Base-by-base conservation (phyloP, 768 basidiomycete genomes). In the Sporobolomyces roseus region DNA sequence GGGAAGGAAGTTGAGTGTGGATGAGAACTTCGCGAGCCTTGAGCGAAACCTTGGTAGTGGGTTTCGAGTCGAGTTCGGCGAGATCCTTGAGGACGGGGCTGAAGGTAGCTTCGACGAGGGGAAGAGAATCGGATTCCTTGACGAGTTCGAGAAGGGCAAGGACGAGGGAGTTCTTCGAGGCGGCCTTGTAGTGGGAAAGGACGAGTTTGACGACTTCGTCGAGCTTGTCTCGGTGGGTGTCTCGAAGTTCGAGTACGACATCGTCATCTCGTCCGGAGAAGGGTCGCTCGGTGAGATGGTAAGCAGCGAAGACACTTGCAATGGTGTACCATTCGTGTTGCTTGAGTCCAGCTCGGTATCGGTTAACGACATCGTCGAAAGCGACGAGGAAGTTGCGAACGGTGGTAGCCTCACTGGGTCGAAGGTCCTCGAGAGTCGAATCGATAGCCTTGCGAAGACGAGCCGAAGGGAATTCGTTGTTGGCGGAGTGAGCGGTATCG, bases 21-120 rank as follows among this genome's bases (percentile, higher is more conserved):
- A 99, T 98, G 53, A 98, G 84, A 10, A 96, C 96, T 81, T 99
- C 96, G 52, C 96, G 89, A 48, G 96, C 96, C 80, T 94, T 97
- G 71, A 99, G 80, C 4, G 93, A 85, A 41, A 98, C 93, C 63
- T 87, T 83, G 35, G 86, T 90, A n/a, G 93, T 94, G 9, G 91
- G 89, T 88, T 92, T 89, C 54, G 90, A 88, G 80, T 98, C 94
- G 41, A 98, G 83, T 36, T 85, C 84, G 60, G 93, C 90, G 45
- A 98, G 84, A 52, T 84, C 85, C 75, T 87, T 87, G 66, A 96
- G 81, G 30, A 90, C 88, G 66, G 87, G 83, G 78, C 87, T 87
- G 71, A 98, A 80, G 55, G 82, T 81, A 65, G 86, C 84, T 62
- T 96, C 92, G 8, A 87, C 85, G 25, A 88, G 88, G 30, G 92